Conservation (phyloP, 352 stramenopile genomes). For the Salisapilia sapeloensis region DNA sequence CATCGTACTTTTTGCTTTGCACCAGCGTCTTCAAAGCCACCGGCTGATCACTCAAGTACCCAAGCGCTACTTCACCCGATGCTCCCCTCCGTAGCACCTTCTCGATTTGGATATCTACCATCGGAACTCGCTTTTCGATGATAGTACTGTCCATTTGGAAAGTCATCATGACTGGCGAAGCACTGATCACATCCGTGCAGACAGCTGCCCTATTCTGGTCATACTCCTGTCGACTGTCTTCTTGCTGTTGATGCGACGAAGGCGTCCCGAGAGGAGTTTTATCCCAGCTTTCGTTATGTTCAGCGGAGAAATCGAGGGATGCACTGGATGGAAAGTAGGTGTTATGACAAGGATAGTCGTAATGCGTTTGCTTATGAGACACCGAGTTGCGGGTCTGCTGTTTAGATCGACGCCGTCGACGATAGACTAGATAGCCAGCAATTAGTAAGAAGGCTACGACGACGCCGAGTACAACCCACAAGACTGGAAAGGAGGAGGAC, state of each 20-base stretch:
- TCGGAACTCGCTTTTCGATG: conserved; percentile 21
- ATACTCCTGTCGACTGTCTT: background rate
- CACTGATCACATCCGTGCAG: conserved; percentile 21
- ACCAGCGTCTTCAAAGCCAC: conserved; percentile 33
- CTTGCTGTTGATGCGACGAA: background rate
- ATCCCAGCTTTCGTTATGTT: background rate
- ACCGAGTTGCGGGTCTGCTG: background rate
- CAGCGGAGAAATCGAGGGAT: no score
- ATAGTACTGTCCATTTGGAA: conserved; percentile 34
- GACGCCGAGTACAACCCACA: no score
- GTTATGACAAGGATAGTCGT: background rate
- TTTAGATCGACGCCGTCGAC: no score
- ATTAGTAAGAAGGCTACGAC: no score
- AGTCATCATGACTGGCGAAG: conserved; percentile 20
- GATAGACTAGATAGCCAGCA: no score
- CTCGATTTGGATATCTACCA: conserved; percentile 26
- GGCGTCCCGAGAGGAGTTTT: background rate
- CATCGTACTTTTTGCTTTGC: conserved; percentile 15
- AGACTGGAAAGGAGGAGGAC: no score
- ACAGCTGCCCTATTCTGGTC: background rate
- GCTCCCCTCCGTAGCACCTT: conserved; percentile 15
- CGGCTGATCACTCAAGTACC: conserved; percentile 9
- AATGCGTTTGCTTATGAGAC: background rate
- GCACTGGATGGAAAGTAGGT: no score
- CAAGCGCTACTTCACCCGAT: conserved; percentile 22